phyloP scores from a whole-genome alignment of 257 asterid species.

The Petrea volubilis region DNA sequence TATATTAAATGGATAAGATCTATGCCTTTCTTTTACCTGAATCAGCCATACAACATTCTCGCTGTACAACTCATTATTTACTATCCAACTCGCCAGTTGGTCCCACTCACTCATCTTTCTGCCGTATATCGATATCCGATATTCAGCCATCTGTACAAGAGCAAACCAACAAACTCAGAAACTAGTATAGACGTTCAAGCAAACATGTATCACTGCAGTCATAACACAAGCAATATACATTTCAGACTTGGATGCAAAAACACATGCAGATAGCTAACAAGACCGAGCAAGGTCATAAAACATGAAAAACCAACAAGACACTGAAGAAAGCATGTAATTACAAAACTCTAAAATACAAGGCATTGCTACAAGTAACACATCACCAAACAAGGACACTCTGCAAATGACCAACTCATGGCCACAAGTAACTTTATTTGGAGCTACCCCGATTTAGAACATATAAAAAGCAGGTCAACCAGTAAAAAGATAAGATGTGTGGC shows the following conservation, averaged over 20 bases:
- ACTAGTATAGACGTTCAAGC: slow-evolving; percentile 12
- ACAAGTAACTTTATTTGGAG: not conserved
- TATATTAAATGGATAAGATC: slow-evolving; percentile 8
- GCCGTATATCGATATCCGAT: slow-evolving; percentile 88
- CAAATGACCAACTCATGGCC: not conserved
- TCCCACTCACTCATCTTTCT: slow-evolving; percentile 99
- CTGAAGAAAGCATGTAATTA: not conserved
- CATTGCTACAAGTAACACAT: not conserved
- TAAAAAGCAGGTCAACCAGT: not conserved
- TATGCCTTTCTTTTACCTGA: slow-evolving; percentile 55
- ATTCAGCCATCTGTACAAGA: slow-evolving; percentile 91
- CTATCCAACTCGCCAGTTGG: slow-evolving; percentile 97
- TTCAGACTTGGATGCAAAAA: not conserved
- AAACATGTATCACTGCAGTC: not conserved
- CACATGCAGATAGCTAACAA: not conserved
- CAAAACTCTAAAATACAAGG: not conserved
- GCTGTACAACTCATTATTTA: slow-evolving; percentile 80
- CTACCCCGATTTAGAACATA: not conserved
- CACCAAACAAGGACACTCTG: not conserved
- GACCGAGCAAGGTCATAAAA: not conserved
- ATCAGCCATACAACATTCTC: slow-evolving; percentile 98
- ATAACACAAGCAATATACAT: not conserved
- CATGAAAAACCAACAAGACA: not conserved
- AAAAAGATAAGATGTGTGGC: not conserved
- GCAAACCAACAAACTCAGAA: slow-evolving; percentile 23